Evolutionary conservation across 441 rosid species (phyloP), one percentile per base, ranked within the genome.

Genomic region (Pelargonium cotyledonis): DNA sequence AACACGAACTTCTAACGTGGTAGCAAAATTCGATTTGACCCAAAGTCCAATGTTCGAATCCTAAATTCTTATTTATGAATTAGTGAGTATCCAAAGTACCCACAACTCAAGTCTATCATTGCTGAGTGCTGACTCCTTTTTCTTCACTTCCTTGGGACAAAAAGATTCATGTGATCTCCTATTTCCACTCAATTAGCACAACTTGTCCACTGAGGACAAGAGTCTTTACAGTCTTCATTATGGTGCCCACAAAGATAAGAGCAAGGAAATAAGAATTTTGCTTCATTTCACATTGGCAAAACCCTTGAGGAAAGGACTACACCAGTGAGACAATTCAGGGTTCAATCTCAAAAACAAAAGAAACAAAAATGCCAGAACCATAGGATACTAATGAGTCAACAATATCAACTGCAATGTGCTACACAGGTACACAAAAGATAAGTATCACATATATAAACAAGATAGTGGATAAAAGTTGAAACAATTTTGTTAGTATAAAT

Each of bases 321-420:
- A 46, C n/a, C 53, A 46, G n/a, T 46, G 2, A 46, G 53, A 46
- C 6, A 46, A 46, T 14, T 2, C 11, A 46, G 53, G 53, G n/a
- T 12, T 46, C 53, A 46, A 46, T 46, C n/a, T 46, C 0, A 9
- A 8, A 46, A 46, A n/a, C 53, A 11, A 46, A 46, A 46, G n/a
- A 11, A 46, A 35, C 40, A 46, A 46, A 44, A 46, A 46, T 46
- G 4, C 1, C n/a, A 46, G 3, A 11, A 46, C 8, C n/a, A 46
- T 2, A 5, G 14, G n/a, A 12, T 12, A 49, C 55, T 49, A 49
- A 0, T 14, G 38, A 65, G 73, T 68, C 73, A 72, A 70, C 11
- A 57, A 64, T 29, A 43, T 65, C 74, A 61, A 26, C 51, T 53
- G 62, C 41, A 66, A 49, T 40, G 31, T 23, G 31, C 43, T 43